A percentile compares a stretch with the other conserved stretches of the same genome.
Evolutionary conservation across 495 filamentous ascomycete genomes (phyloP).

Genomic region (Aspergillus coremiiformis): DNA sequence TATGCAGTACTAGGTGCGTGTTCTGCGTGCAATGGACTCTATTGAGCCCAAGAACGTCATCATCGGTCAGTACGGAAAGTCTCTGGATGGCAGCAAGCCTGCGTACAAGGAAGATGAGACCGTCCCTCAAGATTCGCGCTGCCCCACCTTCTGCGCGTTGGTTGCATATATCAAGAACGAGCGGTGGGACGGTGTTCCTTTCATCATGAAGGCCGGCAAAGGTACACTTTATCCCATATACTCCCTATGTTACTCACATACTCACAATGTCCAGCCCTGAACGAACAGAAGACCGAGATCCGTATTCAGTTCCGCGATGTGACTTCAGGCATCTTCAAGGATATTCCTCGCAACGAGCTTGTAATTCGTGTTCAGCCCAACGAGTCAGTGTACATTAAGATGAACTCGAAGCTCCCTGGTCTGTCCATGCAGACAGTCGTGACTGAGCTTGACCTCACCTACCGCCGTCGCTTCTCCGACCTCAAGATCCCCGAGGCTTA

Average conservation of each 20-base stretch:
- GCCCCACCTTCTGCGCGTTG: slow-evolving; percentile 96
- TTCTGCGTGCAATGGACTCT: slow-evolving; percentile 83
- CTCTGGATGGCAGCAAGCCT: slow-evolving; percentile 93
- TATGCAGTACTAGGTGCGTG: slow-evolving; percentile 47
- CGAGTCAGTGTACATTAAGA: slow-evolving; percentile 99
- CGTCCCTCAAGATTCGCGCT: slow-evolving; percentile 92
- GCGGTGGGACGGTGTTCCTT: slow-evolving; percentile 98
- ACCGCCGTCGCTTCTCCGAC: slow-evolving; percentile 96
- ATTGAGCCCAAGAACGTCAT: slow-evolving; percentile 99
- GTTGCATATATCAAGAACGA: slow-evolving; percentile 99
- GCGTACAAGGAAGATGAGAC: slow-evolving; percentile 98
- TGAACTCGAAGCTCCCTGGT: slow-evolving; percentile 99
- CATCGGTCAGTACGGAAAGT: slow-evolving; percentile 97
- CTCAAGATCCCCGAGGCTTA: slow-evolving; percentile 99
- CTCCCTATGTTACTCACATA: background rate
- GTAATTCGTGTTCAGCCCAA: slow-evolving; percentile 99
- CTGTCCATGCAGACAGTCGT: slow-evolving; percentile 99
- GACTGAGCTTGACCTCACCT: slow-evolving; percentile 97
- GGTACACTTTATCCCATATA: slow-evolving; percentile 29
- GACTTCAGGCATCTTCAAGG: slow-evolving; percentile 98
- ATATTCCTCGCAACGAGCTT: slow-evolving; percentile 98
- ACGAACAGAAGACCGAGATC: slow-evolving; percentile 99
- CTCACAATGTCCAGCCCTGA: slow-evolving; percentile 54
- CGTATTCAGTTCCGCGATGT: slow-evolving; percentile 99
- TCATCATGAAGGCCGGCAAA: slow-evolving; percentile 99